phyloP scores from a whole-genome alignment of 495 filamentous ascomycete genomes.

The Diplogelasinospora grovesii region DNA sequence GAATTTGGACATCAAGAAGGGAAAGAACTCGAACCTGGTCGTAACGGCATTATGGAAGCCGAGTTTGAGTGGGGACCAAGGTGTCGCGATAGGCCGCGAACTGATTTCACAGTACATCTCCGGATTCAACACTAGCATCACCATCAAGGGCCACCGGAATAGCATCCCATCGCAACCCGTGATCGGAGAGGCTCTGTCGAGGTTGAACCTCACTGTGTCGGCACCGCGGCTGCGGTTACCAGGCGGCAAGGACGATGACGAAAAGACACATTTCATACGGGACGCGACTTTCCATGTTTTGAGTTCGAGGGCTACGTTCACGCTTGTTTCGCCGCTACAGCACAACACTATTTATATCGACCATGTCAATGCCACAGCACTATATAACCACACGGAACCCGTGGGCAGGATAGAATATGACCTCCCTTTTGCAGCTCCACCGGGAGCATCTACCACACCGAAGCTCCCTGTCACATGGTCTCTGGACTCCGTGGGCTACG shows the following conservation, averaged over 20 bases:
- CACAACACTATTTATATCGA: constrained; percentile 68
- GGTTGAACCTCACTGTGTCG: constrained; percentile 58
- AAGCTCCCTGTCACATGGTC: constrained; percentile 74
- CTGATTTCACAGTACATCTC: constrained; percentile 82
- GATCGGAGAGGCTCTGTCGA: constrained; percentile 65
- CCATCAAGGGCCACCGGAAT: constrained; percentile 56
- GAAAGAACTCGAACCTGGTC: constrained; percentile 63
- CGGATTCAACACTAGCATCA: constrained; percentile 75
- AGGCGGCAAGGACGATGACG: constrained; percentile 34
- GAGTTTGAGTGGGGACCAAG: constrained; percentile 51
- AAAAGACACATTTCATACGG: constrained; percentile 64
- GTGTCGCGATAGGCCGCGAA: constrained; percentile 55
- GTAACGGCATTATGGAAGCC: constrained; percentile 75
- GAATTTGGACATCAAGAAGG: constrained; percentile 54
- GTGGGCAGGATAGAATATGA: constrained; percentile 71
- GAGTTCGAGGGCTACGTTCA: constrained; percentile 81
- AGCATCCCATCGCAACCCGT: constrained; percentile 68
- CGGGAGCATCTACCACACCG: constrained; percentile 63
- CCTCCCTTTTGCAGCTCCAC: constrained; percentile 67
- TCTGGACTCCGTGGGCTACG: constrained; percentile 72
- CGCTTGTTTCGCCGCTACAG: constrained; percentile 68
- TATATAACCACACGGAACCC: constrained; percentile 70
- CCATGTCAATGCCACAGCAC: constrained; percentile 73
- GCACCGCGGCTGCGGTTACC: constrained; percentile 58
- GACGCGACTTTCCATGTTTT: constrained; percentile 82